Evolutionary conservation across 2,329 filamentous ascomycete species (phyloP).

Genomic region (Epichloe scottii): DNA sequence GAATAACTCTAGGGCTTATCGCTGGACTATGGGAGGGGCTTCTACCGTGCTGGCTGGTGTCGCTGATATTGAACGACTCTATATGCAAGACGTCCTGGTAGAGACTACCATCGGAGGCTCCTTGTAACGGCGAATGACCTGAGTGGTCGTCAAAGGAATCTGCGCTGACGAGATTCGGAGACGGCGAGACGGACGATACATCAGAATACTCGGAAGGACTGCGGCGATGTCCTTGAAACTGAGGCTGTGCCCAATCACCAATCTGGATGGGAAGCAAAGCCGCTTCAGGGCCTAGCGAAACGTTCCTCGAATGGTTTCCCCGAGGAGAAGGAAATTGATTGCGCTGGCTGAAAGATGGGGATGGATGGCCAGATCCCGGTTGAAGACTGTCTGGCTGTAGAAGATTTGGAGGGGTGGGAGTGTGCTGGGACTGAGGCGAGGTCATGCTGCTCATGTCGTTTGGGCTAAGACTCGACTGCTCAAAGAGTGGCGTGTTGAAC

Average conservation of each 20-base stretch:
- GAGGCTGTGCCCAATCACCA: conserved; percentile 39
- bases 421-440: conserved; percentile 42
- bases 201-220: conserved; percentile 87
- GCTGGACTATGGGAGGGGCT: conserved; percentile 68
- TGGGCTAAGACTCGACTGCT: conserved; percentile 30
- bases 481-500: conserved; percentile 51
- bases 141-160: conserved; percentile 66
- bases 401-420: conserved; percentile 43
- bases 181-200: conserved; percentile 73
- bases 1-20: conserved; percentile 48
- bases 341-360: conserved; percentile 43
- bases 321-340: conserved; percentile 42
- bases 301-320: conserved; percentile 39
- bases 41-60: conserved; percentile 59
- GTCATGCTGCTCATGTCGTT: conserved; percentile 41
- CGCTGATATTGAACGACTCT: conserved; percentile 68
- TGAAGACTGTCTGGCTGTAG: conserved; percentile 36
- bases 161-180: conserved; percentile 65
- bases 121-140: conserved; percentile 69
- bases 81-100: conserved; percentile 72
- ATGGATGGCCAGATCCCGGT: conserved; percentile 39
- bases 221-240: conserved; percentile 73
- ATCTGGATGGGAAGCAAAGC: conserved; percentile 41
- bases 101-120: conserved; percentile 56
- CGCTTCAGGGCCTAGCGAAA: conserved; percentile 44